phyloP scores from a whole-genome alignment of 805 yeast genomes.

The Debaryomyces tyrocola region DNA sequence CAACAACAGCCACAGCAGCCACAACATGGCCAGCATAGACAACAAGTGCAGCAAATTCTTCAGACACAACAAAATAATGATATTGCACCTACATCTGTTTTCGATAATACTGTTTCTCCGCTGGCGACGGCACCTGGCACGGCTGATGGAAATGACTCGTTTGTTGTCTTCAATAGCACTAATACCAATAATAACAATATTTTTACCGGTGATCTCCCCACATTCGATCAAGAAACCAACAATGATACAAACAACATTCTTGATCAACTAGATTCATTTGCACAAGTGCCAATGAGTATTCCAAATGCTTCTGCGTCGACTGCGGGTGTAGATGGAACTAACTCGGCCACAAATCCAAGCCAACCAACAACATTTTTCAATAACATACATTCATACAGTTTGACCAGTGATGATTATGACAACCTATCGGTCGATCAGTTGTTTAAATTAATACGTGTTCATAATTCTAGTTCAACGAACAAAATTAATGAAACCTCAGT shows the following conservation, averaged over 20 bases:
- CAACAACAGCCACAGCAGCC: conserved; percentile 4
- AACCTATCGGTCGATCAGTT: conserved; percentile 36
- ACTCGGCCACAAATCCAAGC: conserved; percentile 1
- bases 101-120: conserved; percentile 2
- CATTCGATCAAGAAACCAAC: background rate
- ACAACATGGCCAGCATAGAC: background rate
- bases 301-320: conserved; percentile 21
- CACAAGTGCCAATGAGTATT: conserved; percentile 8
- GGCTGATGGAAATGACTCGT: background rate
- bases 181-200: background rate
- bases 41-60: background rate
- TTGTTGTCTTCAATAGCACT: background rate
- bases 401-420: conserved; percentile 42
- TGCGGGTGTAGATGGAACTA: conserved; percentile 5
- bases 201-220: background rate
- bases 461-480: conserved; percentile 10
- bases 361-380: conserved; percentile 19
- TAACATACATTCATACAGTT: conserved; percentile 19
- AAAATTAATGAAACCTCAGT: conserved; percentile 7
- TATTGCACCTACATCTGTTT: background rate
- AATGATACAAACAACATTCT: conserved; percentile 1
- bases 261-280: background rate
- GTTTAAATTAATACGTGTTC: conserved; percentile 34
- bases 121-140: conserved; percentile 4
- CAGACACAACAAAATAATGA: background rate